Percentiles rank a stretch among this genome's conserved stretches.
phyloP scores from a whole-genome alignment of 352 stramenopile genomes.

The Phytophthora tubulina region DNA sequence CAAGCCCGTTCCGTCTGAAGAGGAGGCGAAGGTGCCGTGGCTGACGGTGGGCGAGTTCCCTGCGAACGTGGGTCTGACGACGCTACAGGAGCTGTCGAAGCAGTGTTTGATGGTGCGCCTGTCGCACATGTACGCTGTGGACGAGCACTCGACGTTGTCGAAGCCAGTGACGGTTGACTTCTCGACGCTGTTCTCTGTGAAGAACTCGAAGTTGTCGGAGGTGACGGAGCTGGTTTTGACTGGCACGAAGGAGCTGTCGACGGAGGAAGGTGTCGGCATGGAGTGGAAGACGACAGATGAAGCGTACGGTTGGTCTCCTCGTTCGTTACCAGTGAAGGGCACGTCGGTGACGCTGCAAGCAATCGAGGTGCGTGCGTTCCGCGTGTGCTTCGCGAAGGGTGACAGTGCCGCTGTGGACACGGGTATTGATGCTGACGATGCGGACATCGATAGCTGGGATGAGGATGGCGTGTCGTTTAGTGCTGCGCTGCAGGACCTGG shows the following conservation, averaged over 20 bases:
- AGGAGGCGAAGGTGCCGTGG: constrained; percentile 73
- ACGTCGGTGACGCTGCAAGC: constrained; percentile 81
- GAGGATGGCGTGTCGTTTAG: constrained; percentile 35
- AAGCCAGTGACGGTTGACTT: constrained; percentile 82
- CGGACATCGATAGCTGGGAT: constrained; percentile 10
- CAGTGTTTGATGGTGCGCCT: constrained; percentile 92
- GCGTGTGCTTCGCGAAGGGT: constrained; percentile 62
- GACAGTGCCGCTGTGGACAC: neutral
- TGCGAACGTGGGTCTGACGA: constrained; percentile 94
- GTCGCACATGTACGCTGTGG: constrained; percentile 93
- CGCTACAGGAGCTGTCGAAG: constrained; percentile 83
- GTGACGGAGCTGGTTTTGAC: constrained; percentile 92
- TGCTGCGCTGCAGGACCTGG: constrained; percentile 38
- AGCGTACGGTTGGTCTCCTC: constrained; percentile 34
- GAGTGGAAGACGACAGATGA: constrained; percentile 58
- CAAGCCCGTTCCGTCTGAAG: constrained; percentile 34
- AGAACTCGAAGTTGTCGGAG: constrained; percentile 59
- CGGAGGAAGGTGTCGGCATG: constrained; percentile 26
- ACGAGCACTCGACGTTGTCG: constrained; percentile 87
- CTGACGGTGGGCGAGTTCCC: constrained; percentile 83
- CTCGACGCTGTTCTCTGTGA: constrained; percentile 59
- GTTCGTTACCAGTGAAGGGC: constrained; percentile 57
- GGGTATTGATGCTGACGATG: neutral
- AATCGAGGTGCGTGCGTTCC: constrained; percentile 96
- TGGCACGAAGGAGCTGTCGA: constrained; percentile 66